A percentile compares a stretch with the other conserved stretches of the same genome.
Conservation (phyloP, 140 eudicot genomes). For the Cichorium intybus region DNA sequence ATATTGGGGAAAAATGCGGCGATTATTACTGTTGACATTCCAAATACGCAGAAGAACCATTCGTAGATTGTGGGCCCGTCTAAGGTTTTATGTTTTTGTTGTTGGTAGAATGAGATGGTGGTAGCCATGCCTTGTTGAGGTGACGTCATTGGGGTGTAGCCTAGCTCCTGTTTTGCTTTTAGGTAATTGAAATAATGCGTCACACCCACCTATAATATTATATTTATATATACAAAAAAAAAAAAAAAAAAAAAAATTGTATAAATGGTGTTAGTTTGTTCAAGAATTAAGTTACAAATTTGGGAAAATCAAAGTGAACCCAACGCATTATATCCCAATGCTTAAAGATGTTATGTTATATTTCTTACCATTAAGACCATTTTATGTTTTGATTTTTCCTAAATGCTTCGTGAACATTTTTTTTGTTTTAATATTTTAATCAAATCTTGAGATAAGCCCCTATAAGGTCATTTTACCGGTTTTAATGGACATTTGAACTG, state of each 20-base stretch:
- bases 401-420: no score
- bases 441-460: no score
- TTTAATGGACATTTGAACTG: no score
- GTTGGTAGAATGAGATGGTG: constrained; percentile 76
- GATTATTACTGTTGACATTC: constrained; percentile 54
- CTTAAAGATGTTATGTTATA: no score
- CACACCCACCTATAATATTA: constrained; percentile 62
- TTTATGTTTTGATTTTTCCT: no score
- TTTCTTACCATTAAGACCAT: no score
- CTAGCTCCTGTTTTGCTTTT: constrained; percentile 82
- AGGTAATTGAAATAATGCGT: constrained; percentile 75
- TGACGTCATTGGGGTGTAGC: constrained; percentile 67
- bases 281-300: no score
- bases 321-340: no score
- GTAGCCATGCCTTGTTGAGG: constrained; percentile 76
- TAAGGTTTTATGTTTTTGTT: constrained; percentile 49
- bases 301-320: no score
- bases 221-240: no score
- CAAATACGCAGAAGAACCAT: constrained; percentile 59
- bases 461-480: no score
- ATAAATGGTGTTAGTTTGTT: not conserved
- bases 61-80: constrained; percentile 76
- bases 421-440: no score
- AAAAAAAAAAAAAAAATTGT: not conserved
- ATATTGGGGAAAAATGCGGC: constrained; percentile 66